Conservation (phyloP, 1,139 yeast genomes). For the Hemisphaericaspora lyxosophila region DNA sequence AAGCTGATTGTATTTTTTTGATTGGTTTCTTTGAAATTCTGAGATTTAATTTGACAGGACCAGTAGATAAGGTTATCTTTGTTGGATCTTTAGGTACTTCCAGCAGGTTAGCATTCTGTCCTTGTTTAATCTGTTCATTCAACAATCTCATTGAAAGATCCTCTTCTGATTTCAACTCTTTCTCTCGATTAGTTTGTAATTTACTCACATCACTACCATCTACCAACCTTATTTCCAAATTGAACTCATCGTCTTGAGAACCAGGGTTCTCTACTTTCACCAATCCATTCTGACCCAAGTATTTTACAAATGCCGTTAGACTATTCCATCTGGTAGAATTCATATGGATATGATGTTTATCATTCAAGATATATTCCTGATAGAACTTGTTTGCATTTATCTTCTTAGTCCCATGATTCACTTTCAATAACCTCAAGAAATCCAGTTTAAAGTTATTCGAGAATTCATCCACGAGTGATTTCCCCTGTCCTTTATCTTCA, state of each 20-base stretch:
- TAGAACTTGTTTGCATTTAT: conserved; percentile 83
- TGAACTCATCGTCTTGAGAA: conserved; percentile 43
- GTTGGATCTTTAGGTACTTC: conserved; percentile 1
- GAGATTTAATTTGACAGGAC: conserved; percentile 9
- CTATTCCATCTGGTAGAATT: conserved; percentile 83
- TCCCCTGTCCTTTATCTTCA: conserved; percentile 39
- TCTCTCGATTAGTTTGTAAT: conserved; percentile 23
- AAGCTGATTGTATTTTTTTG: conserved; percentile 7
- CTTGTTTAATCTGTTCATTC: conserved; percentile 53
- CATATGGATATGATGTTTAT: conserved; percentile 84
- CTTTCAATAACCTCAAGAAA: conserved; percentile 61
- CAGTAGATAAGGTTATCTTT: conserved; percentile 3
- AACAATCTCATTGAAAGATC: conserved; percentile 35
- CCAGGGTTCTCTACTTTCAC: conserved; percentile 50
- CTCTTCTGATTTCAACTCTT: conserved; percentile 43
- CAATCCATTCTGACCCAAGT: conserved; percentile 60
- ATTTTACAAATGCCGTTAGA: conserved; percentile 67
- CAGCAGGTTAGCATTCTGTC: conserved; percentile 19
- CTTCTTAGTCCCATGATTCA: conserved; percentile 78
- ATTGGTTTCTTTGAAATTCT: conserved; percentile 6
- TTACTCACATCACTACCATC: conserved; percentile 21
- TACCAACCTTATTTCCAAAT: conserved; percentile 32
- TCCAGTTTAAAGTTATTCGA: conserved; percentile 61
- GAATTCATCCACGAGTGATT: conserved; percentile 53
- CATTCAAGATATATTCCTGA: conserved; percentile 76